phyloP scores from a whole-genome alignment of 164 flowering plant species.

The Umbilicus rupestris region DNA sequence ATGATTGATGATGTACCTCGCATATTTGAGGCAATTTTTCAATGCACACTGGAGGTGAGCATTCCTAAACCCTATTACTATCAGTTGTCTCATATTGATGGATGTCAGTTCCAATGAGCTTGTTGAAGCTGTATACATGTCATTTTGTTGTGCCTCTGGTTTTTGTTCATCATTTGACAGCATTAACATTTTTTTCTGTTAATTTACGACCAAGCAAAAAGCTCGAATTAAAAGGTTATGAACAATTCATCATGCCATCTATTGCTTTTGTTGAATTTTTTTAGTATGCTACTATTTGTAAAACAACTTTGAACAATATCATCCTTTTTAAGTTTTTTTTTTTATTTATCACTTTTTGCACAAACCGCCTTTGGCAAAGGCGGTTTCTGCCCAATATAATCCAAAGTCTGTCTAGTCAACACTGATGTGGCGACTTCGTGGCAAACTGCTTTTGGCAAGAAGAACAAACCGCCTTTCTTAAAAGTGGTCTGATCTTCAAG shows the following conservation, averaged over 20 bases:
- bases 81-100: neutral
- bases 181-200: neutral
- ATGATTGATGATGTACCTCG: conserved; percentile 97
- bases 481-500: no score
- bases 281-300: no score
- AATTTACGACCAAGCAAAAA: neutral
- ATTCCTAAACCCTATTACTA: neutral
- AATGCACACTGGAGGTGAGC: conserved; percentile 87
- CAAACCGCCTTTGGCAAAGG: no score
- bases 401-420: no score
- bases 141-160: neutral
- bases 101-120: neutral
- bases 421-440: no score
- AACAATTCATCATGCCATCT: neutral
- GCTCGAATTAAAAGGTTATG: neutral
- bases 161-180: neutral
- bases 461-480: no score
- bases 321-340: no score
- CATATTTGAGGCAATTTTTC: conserved; percentile 92
- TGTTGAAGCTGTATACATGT: neutral
- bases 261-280: no score
- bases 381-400: no score
- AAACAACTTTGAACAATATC: no score
- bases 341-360: no score
- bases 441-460: no score